Evolutionary conservation across 208 protist genomes (phyloP), one percentile per base, ranked within the genome.

Genomic region (Naegleria fowleri): DNA sequence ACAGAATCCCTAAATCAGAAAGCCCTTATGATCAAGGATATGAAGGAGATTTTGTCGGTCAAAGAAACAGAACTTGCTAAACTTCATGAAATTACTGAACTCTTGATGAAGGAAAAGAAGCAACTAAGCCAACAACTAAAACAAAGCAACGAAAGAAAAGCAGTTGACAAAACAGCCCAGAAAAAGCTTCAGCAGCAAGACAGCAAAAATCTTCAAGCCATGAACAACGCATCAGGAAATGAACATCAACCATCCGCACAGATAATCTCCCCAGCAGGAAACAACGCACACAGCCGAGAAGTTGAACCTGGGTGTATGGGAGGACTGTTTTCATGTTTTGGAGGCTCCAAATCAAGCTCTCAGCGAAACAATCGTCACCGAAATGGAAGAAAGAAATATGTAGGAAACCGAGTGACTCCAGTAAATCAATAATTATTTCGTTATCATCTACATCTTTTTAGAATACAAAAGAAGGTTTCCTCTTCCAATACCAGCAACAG

Each of bases 41-140:
- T 88, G 85, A 88, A 88, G 19, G 43, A 58, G n/a, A 88, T 88
- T 58, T 36, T 88, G 16, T 36, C 25, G 11, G 85, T 58, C 5
- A 88, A 88, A 38, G 85, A 88, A 29, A 29, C 6, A 33, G 85
- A 88, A 38, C 11, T 88, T 58, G 39, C 85, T 5, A 48, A 39
- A 33, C n/a, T 88, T 11, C 39, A 88, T 33, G 85, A 88, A 58
- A 88, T 88, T 58, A 88, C 85, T 58, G 85, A 88, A 13, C n/a
- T 88, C 5, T n/a, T 88, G 39, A 58, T 88, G n/a, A 88, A 88
- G 55, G 85, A 88, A 88, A 88, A 88, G 41, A 88, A 58, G 41
- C 25, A 88, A 88, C 9, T 40, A 4, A 13, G 5, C 15, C n/a
- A 88, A 85, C 79, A 85, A 43, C 36, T 85, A 7, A 85, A 85